Evolutionary conservation across 2,329 filamentous ascomycete genomes (phyloP).

Genomic region (Xenoacremonium recifei): DNA sequence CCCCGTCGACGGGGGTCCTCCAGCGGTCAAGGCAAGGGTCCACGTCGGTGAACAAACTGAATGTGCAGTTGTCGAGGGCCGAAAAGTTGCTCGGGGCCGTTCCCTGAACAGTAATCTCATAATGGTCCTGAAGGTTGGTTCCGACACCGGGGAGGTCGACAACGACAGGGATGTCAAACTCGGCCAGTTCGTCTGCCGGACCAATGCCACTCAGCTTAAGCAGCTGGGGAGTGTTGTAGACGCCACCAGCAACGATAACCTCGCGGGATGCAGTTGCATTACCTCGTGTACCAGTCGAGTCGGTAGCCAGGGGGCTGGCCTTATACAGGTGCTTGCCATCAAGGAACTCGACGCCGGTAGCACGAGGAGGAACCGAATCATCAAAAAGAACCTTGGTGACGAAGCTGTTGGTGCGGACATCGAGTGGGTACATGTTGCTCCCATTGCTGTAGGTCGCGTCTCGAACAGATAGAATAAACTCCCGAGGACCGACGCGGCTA

Average conservation of each 20-base stretch:
- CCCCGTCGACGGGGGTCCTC: slow-evolving; percentile 14
- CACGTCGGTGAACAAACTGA: slow-evolving; percentile 6
- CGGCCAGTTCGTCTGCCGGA: slow-evolving; percentile 36
- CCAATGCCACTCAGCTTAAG: slow-evolving; percentile 50
- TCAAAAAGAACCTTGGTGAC: slow-evolving; percentile 37
- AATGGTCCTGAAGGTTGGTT: slow-evolving; percentile 27
- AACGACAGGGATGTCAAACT: slow-evolving; percentile 39
- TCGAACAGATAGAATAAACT: slow-evolving; percentile 23
- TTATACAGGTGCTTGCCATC: slow-evolving; percentile 40
- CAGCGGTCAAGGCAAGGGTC: slow-evolving; percentile 37
- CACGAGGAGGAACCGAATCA: slow-evolving; percentile 7
- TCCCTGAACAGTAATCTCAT: slow-evolving; percentile 24
- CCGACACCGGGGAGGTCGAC: slow-evolving; percentile 46
- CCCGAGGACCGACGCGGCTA: slow-evolving; percentile 11
- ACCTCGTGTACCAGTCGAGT: slow-evolving; percentile 2
- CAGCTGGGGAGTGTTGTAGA: slow-evolving; percentile 37
- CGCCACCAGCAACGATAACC: slow-evolving; percentile 21
- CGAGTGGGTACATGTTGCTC: slow-evolving; percentile 45
- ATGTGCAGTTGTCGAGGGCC: slow-evolving; percentile 9
- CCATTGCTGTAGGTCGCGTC: slow-evolving; percentile 41
- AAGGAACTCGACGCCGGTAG: slow-evolving; percentile 33
- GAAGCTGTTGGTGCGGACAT: slow-evolving; percentile 33
- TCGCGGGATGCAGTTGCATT: slow-evolving; percentile 17
- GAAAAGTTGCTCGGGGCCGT: slow-evolving; percentile 14
- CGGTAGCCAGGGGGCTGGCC: slow-evolving; percentile 31